Percentiles rank a stretch among this genome's conserved stretches.
Conservation (phyloP, 176 grass and related monocot species). For the Carex kokanica region DNA sequence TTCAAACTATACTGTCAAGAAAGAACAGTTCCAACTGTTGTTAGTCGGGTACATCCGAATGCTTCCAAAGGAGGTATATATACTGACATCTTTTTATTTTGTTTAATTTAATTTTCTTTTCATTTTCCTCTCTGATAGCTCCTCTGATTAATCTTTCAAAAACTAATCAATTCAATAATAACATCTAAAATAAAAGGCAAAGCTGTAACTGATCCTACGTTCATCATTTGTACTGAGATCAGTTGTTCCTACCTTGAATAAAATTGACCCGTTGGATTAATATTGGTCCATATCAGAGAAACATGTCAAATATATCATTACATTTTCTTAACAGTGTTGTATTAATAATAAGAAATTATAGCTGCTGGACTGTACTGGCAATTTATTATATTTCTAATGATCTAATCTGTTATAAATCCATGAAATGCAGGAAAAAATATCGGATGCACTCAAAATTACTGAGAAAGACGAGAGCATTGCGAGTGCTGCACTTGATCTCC, state of each 20-base stretch:
- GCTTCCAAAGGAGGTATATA: constrained; percentile 45
- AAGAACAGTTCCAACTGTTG: constrained; percentile 40
- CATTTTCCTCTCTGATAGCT: too few relatives aligned
- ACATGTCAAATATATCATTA: neutral
- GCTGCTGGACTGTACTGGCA: neutral
- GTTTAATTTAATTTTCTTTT: too few relatives aligned
- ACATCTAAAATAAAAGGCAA: too few relatives aligned
- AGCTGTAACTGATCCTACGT: too few relatives aligned
- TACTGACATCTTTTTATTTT: neutral
- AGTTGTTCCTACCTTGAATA: too few relatives aligned
- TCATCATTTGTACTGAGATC: too few relatives aligned
- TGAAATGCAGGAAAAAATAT: constrained; percentile 49
- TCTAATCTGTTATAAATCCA: neutral
- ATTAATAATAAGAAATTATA: constrained; percentile 12
- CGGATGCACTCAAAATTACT: constrained; percentile 43
- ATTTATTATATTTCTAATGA: constrained; percentile 2
- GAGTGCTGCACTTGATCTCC: constrained; percentile 31
- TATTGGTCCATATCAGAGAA: too few relatives aligned
- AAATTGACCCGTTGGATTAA: too few relatives aligned
- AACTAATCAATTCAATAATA: too few relatives aligned
- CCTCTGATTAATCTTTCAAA: too few relatives aligned
- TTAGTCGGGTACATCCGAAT: constrained; percentile 66
- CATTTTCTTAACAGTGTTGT: neutral
- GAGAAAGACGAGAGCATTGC: constrained; percentile 58
- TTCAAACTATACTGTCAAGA: constrained; percentile 19